A percentile compares a stretch with the other conserved stretches of the same genome.
These are phyloP conservation scores for Spongiforma sp. DNA, from an alignment of 1,284 basidiomycete genomes.

Conservation along the genomic window DNA sequence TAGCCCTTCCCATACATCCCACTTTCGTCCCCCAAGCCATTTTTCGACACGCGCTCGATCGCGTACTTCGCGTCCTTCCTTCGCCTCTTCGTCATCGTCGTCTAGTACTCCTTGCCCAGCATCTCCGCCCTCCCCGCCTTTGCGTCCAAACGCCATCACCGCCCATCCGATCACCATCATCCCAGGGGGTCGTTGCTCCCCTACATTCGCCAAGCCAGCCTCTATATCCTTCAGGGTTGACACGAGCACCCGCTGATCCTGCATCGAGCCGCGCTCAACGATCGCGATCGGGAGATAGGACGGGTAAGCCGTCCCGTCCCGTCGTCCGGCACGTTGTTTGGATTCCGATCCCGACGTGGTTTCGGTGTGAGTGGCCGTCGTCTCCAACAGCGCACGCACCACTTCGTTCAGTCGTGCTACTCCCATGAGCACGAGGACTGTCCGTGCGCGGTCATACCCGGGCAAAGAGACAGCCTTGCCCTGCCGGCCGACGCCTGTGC, in stretches of 20 bases:
- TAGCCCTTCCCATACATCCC: conserved; percentile 67
- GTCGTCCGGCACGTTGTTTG: conserved; percentile 21
- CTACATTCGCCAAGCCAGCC: conserved; percentile 71
- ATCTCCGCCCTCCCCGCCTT: conserved; percentile 56
- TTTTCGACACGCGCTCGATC: conserved; percentile 56
- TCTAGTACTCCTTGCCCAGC: conserved; percentile 45
- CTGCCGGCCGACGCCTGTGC: conserved; percentile 91
- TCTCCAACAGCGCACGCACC: conserved; percentile 60
- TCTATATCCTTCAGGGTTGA: conserved; percentile 81
- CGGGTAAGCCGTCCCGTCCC: conserved; percentile 75
- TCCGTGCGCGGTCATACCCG: conserved; percentile 83
- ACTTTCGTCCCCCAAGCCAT: conserved; percentile 64
- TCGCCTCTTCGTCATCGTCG: conserved; percentile 39
- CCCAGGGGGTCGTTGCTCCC: conserved; percentile 92
- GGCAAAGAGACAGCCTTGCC: conserved; percentile 88
- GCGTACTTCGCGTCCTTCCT: conserved; percentile 39
- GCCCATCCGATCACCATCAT: conserved; percentile 97
- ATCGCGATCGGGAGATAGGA: conserved; percentile 85
- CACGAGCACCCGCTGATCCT: conserved; percentile 87
- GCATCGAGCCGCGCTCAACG: conserved; percentile 91
- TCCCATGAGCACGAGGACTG: conserved; percentile 92
- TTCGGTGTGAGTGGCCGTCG: no score
- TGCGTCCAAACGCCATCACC: conserved; percentile 61
- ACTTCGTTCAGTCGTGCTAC: conserved; percentile 85
- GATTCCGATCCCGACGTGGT: not conserved